Evolutionary conservation across 306 rosid species (phyloP), one percentile per base, ranked within the genome.

Genomic region (Cucurbita argyrosperma): DNA sequence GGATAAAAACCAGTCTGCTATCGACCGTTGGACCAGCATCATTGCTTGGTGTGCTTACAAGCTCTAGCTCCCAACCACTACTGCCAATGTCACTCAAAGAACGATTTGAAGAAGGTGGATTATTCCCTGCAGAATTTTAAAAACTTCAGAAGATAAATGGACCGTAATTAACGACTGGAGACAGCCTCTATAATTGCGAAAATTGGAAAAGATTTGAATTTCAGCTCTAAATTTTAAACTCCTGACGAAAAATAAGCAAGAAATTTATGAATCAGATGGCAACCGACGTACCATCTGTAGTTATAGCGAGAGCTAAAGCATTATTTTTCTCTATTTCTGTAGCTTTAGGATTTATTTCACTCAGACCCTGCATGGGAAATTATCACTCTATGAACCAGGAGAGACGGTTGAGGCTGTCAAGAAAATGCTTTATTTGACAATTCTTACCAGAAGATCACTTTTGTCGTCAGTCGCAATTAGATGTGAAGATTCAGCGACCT

Each of bases 41-140:
- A 83, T 82, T 91, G 83, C 91, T 87, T 61, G 91, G 90, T 65
- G 96, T 74, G 59, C 91, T 91, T 45, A 91, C 92, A 46, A 91
- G 80, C 16, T 96, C 87, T 72, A 94, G 87, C 81, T 94, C 99
- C 99, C 99, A 94, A 79, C 96, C 96, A 35, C 91, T 75, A 80
- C 99, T 96, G 16, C 76, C 78, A 3, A 88, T 64, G 21, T 89
- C 56, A 39, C 78, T 76, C 79, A 83, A 85, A 59, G 76, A 74
- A 76, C 47, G 79, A 70, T 65, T 78, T 71, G 71, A 71, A 1
- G 79, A 75, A 68, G 77, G 76, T 38, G 85, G 70, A 47, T 79
- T 73, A 67, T 50, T 79, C 78, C 94, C 98, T 94, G 62, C 76
- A 72, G 35, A 39, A 74, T 52, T 61, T 26, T 26, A 47, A 8